Evolutionary conservation across 345 rosid species (phyloP).

Genomic region (Eucalyptus paniculata): DNA sequence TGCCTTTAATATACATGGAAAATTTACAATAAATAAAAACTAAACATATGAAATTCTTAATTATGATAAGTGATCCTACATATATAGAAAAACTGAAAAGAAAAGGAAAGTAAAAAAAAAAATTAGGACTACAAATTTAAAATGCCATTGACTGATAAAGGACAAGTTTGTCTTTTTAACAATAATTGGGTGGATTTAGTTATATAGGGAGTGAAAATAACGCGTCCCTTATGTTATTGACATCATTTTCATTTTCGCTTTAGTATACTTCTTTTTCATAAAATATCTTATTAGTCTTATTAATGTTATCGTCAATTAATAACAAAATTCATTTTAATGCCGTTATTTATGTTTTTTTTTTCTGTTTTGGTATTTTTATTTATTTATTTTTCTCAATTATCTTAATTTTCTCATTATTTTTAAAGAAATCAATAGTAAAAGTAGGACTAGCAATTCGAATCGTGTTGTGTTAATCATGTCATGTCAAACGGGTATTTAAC

Average conservation of each 20-base stretch:
- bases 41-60: too few species aligned
- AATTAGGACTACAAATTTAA: too few species aligned
- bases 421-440: not conserved
- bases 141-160: too few species aligned
- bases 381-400: not conserved
- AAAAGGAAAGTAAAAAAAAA: too few species aligned
- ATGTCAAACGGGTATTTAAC: not conserved
- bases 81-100: too few species aligned
- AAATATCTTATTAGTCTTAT: not conserved
- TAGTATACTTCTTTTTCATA: not conserved
- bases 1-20: too few species aligned
- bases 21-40: too few species aligned
- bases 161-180: too few species aligned
- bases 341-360: not conserved
- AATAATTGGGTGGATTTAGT: too few species aligned
- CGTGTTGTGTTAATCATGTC: not conserved
- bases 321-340: not conserved
- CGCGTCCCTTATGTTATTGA: not conserved
- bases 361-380: not conserved
- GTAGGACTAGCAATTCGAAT: not conserved
- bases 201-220: too few species aligned
- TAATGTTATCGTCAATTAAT: rapidly evolving
- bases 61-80: too few species aligned
- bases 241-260: not conserved
- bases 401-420: not conserved